Conservation (phyloP, 2,329 filamentous ascomycete genomes). For the Cladophialophora immunda region DNA sequence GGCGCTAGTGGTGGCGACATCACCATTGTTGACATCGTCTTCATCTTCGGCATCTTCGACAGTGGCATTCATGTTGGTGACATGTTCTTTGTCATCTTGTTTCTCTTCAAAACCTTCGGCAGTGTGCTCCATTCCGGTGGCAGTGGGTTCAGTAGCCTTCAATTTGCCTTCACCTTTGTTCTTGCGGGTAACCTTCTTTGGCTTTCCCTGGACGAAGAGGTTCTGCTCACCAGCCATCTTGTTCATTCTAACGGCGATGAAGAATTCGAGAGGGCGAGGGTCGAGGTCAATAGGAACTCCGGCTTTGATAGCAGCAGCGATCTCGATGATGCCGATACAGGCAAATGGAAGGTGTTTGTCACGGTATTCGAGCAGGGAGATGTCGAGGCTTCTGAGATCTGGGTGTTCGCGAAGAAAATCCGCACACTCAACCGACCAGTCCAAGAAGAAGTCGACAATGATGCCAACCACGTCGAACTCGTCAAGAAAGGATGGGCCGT, state of each 20-base stretch:
- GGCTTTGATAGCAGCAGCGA: constrained; percentile 10
- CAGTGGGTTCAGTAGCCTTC: not conserved
- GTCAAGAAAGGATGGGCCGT: not conserved
- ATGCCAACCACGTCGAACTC: constrained; percentile 4
- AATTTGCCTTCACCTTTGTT: constrained; percentile 4
- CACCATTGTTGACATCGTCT: not conserved
- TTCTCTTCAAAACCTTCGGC: not conserved
- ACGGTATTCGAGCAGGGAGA: not conserved
- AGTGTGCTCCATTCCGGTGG: not conserved
- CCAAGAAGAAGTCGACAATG: not conserved
- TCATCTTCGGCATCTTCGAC: not conserved
- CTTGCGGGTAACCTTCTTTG: constrained; percentile 3
- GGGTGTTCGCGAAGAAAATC: not conserved
- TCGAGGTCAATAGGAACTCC: not conserved
- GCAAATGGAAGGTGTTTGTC: not conserved
- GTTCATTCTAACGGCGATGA: not conserved
- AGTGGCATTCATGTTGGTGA: not conserved
- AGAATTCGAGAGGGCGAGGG: not conserved
- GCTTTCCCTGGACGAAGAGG: constrained; percentile 1
- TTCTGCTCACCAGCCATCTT: constrained; percentile 2
- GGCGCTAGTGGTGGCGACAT: not conserved
- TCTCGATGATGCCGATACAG: constrained; percentile 14
- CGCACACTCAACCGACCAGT: not conserved
- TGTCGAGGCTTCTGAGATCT: constrained; percentile 5
- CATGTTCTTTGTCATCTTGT: constrained; percentile 2